Conservation (phyloP, 2,329 filamentous ascomycete species). For the Raffaelea ambrosiae region DNA sequence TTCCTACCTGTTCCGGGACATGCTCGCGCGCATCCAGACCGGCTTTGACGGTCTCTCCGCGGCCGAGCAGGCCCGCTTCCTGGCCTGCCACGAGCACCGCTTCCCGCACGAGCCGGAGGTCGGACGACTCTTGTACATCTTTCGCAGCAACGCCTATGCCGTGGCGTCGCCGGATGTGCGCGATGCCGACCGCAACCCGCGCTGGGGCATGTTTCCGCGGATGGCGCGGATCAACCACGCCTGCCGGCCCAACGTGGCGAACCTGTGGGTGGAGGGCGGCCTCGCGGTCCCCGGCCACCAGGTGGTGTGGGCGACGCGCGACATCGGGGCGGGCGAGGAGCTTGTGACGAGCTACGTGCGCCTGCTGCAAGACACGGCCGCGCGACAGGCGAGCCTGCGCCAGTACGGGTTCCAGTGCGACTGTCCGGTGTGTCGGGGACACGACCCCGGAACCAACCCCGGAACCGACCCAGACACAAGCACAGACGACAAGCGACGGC, state of each 20-base stretch:
- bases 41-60: constrained; percentile 10
- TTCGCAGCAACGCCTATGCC: constrained; percentile 31
- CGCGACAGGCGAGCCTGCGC: constrained; percentile 21
- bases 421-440: constrained; percentile 6
- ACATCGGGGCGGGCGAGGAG: constrained; percentile 25
- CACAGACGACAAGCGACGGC: constrained; percentile 15
- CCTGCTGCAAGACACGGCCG: constrained; percentile 18
- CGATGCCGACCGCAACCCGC: not conserved
- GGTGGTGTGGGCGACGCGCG: constrained; percentile 21
- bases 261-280: constrained; percentile 21
- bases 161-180: constrained; percentile 7
- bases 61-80: constrained; percentile 20
- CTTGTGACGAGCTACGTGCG: constrained; percentile 27
- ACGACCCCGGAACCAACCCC: not conserved
- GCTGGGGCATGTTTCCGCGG: constrained; percentile 20
- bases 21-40: constrained; percentile 21
- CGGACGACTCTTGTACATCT: constrained; percentile 20
- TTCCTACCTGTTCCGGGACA: constrained; percentile 21
- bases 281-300: constrained; percentile 16
- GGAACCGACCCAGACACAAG: too few species aligned
- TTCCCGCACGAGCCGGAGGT: constrained; percentile 14
- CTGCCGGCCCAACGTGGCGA: constrained; percentile 28
- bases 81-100: constrained; percentile 19
- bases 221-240: constrained; percentile 29
- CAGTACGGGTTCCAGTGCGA: constrained; percentile 15